phyloP scores from a whole-genome alignment of 176 grass and related monocot genomes.

The Oryza glaberrima region DNA sequence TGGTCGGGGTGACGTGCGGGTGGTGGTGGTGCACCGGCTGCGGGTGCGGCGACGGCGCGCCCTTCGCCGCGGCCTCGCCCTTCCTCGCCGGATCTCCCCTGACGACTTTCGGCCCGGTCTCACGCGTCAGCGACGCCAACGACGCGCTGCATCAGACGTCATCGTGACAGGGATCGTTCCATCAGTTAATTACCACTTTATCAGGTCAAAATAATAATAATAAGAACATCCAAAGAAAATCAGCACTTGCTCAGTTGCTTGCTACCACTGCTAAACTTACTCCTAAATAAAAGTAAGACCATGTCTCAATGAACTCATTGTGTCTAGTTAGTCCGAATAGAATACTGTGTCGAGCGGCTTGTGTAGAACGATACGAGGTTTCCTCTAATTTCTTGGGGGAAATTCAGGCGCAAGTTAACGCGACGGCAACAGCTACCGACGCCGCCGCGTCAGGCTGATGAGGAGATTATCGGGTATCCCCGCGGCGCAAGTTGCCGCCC shows the following conservation, averaged over 20 bases:
- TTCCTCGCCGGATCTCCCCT: slow-evolving; percentile 90
- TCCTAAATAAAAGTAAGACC: not conserved
- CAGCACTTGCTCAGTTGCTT: not conserved
- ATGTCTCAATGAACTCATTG: too few relatives aligned
- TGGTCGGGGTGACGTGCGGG: slow-evolving; percentile 67
- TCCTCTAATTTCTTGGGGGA: not conserved
- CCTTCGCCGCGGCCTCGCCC: slow-evolving; percentile 48
- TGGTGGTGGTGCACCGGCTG: slow-evolving; percentile 48
- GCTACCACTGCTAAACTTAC: not conserved
- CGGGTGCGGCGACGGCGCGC: not conserved
- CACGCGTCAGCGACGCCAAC: slow-evolving; percentile 93
- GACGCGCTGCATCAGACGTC: slow-evolving; percentile 69
- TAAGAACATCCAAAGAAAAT: not conserved
- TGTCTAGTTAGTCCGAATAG: not conserved
- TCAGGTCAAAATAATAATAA: not conserved
- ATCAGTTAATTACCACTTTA: slow-evolving; percentile 3
- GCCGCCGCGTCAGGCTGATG: slow-evolving; percentile 12
- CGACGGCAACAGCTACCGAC: not conserved
- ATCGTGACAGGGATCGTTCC: not conserved
- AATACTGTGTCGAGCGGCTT: not conserved
- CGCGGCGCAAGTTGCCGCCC: not conserved
- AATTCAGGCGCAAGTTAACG: not conserved
- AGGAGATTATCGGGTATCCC: not conserved
- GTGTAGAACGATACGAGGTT: slow-evolving; percentile 1
- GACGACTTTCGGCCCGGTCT: slow-evolving; percentile 82